Base-by-base conservation (phyloP, 371 early-diverging fungal genomes). In the Dichotomocladium elegans region DNA sequence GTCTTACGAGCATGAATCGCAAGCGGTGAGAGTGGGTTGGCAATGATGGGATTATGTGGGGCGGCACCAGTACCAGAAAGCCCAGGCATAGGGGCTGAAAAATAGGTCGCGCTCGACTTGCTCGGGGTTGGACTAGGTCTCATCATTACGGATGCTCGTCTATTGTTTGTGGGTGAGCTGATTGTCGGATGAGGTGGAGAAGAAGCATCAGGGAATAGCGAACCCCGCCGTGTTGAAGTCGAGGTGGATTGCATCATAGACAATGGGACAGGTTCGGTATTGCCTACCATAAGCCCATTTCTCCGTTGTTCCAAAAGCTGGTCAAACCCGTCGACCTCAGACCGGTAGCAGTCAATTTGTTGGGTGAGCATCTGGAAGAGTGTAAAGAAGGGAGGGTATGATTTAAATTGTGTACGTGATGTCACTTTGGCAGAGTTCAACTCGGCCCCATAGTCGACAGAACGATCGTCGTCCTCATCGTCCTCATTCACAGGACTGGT, bases 261-360 rank as follows among this genome's bases (percentile, higher is more conserved):
- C 10, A 22, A 15, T 14, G 12, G 3, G 11, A 29, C 21, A 5
- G 41, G 37, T 15, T 33, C 31, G 25, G 60, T 59, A n/a, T n/a
- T n/a, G n/a, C n/a, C n/a, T n/a, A n/a, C n/a, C n/a, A n/a, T n/a
- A n/a, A n/a, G n/a, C n/a, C n/a, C n/a, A 30, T 73, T 63, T 17
- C 86, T 68, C 29, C 84, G 78, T 37, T 86, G 81, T 25, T 80
- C 66, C 24, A 86, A 57, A 15, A 74, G 65, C 33, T 72, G 61
- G 49, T 82, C 82, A 64, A 86, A 86, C 1, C 55, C 57, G 21
- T 74, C 74, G 24, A 83, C 70, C 53, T 81, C 82, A 4, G 83
- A 79, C 3, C 86, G 79, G 62, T 86, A 86, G 49, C 74, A 86
- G 46, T 80, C 82, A n/a, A 86, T 76, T 53, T 86, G 84, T 45